Conservation (phyloP, 805 yeast genomes). For the Blastobotrys americana region DNA sequence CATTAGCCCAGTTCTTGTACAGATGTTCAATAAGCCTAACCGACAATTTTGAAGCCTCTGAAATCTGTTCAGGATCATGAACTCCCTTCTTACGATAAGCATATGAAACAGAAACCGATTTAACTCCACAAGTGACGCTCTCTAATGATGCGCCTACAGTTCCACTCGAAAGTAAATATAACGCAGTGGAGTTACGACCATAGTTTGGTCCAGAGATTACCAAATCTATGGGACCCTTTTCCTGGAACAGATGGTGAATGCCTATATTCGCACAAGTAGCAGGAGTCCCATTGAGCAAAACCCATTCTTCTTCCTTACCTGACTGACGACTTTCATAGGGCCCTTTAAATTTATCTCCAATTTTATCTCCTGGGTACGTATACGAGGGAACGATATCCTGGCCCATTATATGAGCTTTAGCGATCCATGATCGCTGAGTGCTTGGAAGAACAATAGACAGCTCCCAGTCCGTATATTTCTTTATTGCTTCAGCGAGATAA, state of each 20-base stretch:
- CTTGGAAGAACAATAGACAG: constrained; percentile 76
- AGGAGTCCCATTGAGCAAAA: constrained; percentile 84
- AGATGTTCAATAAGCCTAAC: constrained; percentile 58
- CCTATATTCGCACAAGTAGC: constrained; percentile 95
- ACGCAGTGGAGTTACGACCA: constrained; percentile 85
- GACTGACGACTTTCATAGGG: constrained; percentile 24
- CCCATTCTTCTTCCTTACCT: constrained; percentile 43
- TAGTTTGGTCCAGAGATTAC: constrained; percentile 94
- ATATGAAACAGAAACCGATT: constrained; percentile 75
- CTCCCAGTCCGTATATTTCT: constrained; percentile 68
- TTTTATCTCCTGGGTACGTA: constrained; percentile 20
- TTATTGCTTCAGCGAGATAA: constrained; percentile 65
- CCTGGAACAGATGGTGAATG: constrained; percentile 53
- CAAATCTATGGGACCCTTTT: constrained; percentile 61
- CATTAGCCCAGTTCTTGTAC: constrained; percentile 47
- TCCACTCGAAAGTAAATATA: constrained; percentile 85
- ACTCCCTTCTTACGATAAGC: constrained; percentile 53
- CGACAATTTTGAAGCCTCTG: constrained; percentile 61
- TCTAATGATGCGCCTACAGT: constrained; percentile 98
- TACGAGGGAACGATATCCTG: constrained; percentile 45
- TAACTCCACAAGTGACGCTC: constrained; percentile 58
- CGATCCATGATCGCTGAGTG: constrained; percentile 90
- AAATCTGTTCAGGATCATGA: constrained; percentile 45
- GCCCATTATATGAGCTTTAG: constrained; percentile 81
- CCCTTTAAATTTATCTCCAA: constrained; percentile 24